Percentiles rank a stretch among this genome's conserved stretches.
phyloP scores from a whole-genome alignment of 2,329 filamentous ascomycete species.

The Neonectria punicea region DNA sequence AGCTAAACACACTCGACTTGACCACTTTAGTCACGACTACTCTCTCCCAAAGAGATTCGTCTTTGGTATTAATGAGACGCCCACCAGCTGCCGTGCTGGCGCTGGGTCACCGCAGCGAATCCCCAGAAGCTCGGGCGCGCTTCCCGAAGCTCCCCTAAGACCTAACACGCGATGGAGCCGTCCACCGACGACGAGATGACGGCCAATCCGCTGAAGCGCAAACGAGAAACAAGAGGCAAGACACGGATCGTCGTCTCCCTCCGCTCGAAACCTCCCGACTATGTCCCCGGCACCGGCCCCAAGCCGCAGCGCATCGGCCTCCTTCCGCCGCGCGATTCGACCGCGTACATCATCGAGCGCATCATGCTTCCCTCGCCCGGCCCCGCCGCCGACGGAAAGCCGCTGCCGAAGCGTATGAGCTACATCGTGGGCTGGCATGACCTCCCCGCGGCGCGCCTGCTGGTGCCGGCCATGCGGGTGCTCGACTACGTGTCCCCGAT shows the following conservation, averaged over 20 bases:
- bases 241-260: conserved; percentile 35
- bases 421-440: conserved; percentile 68
- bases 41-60: neutral
- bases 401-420: conserved; percentile 56
- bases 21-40: neutral
- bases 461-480: conserved; percentile 59
- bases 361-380: conserved; percentile 56
- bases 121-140: conserved; percentile 13
- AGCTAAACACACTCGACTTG: neutral
- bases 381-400: conserved; percentile 47
- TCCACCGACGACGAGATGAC: conserved; percentile 15
- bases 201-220: conserved; percentile 24
- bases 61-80: conserved; percentile 17
- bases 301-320: conserved; percentile 59
- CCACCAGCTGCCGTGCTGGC: conserved; percentile 16
- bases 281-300: conserved; percentile 60
- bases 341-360: conserved; percentile 67
- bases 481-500: conserved; percentile 68
- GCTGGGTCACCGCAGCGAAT: conserved; percentile 14
- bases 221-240: conserved; percentile 17
- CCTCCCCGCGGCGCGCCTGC: conserved; percentile 58
- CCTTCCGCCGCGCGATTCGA: conserved; percentile 59
- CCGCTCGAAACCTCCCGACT: conserved; percentile 42
- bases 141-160: conserved; percentile 20
- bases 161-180: conserved; percentile 35